Base-by-base conservation (phyloP, 176 grass and related monocot genomes). In the Bonia amplexicaulis region DNA sequence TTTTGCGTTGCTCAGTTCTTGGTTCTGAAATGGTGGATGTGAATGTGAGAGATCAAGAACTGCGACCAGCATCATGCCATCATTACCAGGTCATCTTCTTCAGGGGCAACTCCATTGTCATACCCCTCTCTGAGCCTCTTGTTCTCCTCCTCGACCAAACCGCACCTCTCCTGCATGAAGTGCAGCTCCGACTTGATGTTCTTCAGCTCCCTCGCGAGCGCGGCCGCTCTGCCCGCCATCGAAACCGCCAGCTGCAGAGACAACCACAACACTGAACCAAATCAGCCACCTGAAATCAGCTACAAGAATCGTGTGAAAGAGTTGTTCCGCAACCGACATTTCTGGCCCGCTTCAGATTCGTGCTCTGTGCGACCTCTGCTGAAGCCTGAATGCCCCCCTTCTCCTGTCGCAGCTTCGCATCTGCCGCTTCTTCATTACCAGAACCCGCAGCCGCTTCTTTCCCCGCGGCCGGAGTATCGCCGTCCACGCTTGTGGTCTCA, bases 51-150 rank as follows among this genome's bases (percentile, higher is more conserved):
- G 3, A 46, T 60, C 10, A 78, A 80, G 17, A 76, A 78, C 23
- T 22, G 44, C 52, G 44, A 45, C 17, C 26, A 58, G 77, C 15
- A 9, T 37, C 49, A 40, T 4, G 25, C 37, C 16, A n/a, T 41
- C 9, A 52, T 84, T 95, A 98, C 93, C 90, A 98, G 73, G n/a
- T 98, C 96, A 80, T 98, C 96, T 87, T 98, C 93, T 73, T 98
- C 96, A 26, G 80, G 82, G 12, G 78, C 44, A 46, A 64, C 83
- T 60, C 86, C 96, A 4, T 75, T 73, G 14, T 93, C 91, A 66
- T 77, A 75, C 14, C 89, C 96, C 33, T 95, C 96, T 27, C 89
- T 74, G 68, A 98, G 85, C 71, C 91, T 88, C 57, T 58, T 92
- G 80, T 96, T 98, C 83, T 98, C 96, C 73, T 92, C 93, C 88